Conservation (phyloP, 805 yeast genomes). For the Metschnikowia bowlesiae region DNA sequence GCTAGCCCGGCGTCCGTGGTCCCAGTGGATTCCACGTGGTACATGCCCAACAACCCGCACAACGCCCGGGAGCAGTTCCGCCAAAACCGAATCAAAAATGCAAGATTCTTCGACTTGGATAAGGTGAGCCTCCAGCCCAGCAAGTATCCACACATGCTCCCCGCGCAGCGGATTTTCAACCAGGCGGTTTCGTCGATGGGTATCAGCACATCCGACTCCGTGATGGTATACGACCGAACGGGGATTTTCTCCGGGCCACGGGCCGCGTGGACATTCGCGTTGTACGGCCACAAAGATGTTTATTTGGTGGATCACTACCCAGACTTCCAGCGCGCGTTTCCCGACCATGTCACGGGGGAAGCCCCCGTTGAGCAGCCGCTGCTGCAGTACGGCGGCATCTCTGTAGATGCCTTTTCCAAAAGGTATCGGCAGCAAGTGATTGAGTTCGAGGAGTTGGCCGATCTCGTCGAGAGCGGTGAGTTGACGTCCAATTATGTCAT, state of each 20-base stretch:
- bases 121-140: slow-evolving; percentile 37
- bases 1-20: slow-evolving; percentile 25
- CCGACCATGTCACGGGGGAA: slow-evolving; percentile 18
- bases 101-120: slow-evolving; percentile 19
- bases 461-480: slow-evolving; percentile 48
- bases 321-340: slow-evolving; percentile 44
- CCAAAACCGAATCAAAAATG: slow-evolving; percentile 40
- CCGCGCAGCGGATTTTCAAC: slow-evolving; percentile 54
- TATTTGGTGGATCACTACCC: slow-evolving; percentile 67
- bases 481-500: slow-evolving; percentile 46
- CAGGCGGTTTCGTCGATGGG: slow-evolving; percentile 53
- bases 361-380: slow-evolving; percentile 5
- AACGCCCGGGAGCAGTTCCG: slow-evolving; percentile 55
- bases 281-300: slow-evolving; percentile 73
- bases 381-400: slow-evolving; percentile 18
- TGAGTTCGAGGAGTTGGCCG: slow-evolving; percentile 60
- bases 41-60: slow-evolving; percentile 69
- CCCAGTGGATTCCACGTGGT: slow-evolving; percentile 90
- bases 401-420: slow-evolving; percentile 28
- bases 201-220: slow-evolving; percentile 46
- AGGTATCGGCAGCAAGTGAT: slow-evolving; percentile 47
- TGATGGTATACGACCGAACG: slow-evolving; percentile 79
- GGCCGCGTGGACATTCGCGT: slow-evolving; percentile 83
- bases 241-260: slow-evolving; percentile 89
- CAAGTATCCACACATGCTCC: slow-evolving; percentile 88